These are phyloP conservation scores for Tylopilus cervinicoccineus DNA, from an alignment of 768 basidiomycete genomes.

Conservation along the genomic window DNA sequence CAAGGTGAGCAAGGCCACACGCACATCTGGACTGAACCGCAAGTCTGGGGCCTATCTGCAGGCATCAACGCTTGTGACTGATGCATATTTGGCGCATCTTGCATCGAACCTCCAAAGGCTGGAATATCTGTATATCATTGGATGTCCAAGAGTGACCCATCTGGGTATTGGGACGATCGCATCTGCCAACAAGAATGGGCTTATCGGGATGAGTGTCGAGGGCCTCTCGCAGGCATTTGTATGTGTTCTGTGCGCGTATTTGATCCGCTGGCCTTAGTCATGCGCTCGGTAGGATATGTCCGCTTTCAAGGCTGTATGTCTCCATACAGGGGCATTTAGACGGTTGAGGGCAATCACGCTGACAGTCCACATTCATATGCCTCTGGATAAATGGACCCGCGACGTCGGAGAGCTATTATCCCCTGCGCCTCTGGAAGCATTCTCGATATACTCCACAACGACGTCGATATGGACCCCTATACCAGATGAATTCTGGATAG, in stretches of 20 bases:
- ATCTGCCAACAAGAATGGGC: conserved; percentile 39
- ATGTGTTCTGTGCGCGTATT: conserved; percentile 17
- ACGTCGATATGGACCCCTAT: conserved; percentile 37
- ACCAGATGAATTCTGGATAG: conserved; percentile 47
- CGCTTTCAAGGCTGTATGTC: conserved; percentile 40
- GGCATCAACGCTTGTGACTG: conserved; percentile 58
- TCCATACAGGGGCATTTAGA: conserved; percentile 33
- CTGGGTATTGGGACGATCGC: conserved; percentile 52
- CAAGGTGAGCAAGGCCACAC: conserved; percentile 47
- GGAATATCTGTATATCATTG: conserved; percentile 56
- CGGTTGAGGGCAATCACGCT: conserved; percentile 56
- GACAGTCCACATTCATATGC: conserved; percentile 39
- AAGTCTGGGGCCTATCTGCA: conserved; percentile 23
- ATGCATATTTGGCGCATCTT: conserved; percentile 47
- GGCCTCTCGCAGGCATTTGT: conserved; percentile 61
- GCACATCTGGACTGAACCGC: neutral
- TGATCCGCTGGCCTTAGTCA: neutral
- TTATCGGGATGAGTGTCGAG: conserved; percentile 58
- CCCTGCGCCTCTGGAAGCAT: conserved; percentile 47
- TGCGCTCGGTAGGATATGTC: conserved; percentile 46
- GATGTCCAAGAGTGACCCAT: conserved; percentile 68
- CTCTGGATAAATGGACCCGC: conserved; percentile 42
- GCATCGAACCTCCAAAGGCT: conserved; percentile 48
- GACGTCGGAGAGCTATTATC: conserved; percentile 42
- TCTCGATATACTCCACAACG: conserved; percentile 60